Percentiles rank a stretch among this genome's conserved stretches.
Conservation (phyloP, 441 rosid genomes). For the Corymbia citriodora region DNA sequence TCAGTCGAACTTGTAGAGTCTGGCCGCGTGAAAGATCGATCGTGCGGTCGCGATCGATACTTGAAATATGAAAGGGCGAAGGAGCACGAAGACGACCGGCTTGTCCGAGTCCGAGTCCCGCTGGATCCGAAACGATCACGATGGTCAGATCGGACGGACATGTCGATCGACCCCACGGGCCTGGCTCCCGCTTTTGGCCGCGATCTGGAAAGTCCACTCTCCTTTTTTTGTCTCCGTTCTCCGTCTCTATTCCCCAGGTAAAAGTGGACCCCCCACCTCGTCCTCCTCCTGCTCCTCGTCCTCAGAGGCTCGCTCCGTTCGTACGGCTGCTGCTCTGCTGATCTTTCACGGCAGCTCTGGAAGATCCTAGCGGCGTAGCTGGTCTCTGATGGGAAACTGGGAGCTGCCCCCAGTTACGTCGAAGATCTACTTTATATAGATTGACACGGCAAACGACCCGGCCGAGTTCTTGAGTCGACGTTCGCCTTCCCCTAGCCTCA, state of each 20-base stretch:
- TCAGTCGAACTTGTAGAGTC: too few species aligned
- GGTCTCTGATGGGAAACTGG: background rate
- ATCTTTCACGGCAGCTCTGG: background rate
- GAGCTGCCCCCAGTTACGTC: background rate
- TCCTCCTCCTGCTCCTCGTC: background rate
- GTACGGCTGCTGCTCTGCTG: background rate
- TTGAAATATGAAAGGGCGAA: too few species aligned
- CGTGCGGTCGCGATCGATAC: background rate
- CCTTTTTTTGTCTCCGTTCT: slow-evolving; percentile 16
- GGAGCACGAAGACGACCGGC: background rate
- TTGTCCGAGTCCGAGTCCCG: background rate
- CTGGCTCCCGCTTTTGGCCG: slow-evolving; percentile 13
- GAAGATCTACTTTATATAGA: background rate
- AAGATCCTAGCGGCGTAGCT: background rate
- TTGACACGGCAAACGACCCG: background rate
- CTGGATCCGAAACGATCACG: background rate
- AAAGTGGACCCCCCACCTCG: background rate
- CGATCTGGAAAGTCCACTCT: slow-evolving; percentile 41
- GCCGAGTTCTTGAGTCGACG: background rate
- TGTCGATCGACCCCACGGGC: background rate
- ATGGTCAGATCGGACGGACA: too few species aligned
- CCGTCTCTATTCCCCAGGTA: background rate
- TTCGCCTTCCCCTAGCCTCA: background rate
- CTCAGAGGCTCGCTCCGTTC: background rate
- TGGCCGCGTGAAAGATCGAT: too few species aligned